Conservation (phyloP, 495 filamentous ascomycete genomes). For the Podospora anserina region DNA sequence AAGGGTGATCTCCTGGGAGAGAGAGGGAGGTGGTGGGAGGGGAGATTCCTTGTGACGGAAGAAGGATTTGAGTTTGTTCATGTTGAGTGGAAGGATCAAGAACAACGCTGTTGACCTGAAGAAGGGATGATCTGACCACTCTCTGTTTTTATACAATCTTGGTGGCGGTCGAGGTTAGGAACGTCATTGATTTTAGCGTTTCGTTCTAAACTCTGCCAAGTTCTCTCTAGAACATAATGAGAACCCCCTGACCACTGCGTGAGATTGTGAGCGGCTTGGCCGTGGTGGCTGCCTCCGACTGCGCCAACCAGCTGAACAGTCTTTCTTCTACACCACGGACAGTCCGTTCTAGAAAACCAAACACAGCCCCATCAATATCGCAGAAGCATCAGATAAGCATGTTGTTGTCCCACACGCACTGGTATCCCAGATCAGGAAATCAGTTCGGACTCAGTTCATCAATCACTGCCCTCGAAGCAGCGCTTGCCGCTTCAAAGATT, state of each 20-base stretch:
- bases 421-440: background rate
- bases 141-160: background rate
- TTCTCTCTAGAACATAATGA: background rate
- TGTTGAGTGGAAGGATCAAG: background rate
- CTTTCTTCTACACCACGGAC: background rate
- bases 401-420: background rate
- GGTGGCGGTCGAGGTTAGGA: background rate
- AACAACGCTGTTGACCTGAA: background rate
- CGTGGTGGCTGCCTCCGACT: background rate
- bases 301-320: background rate
- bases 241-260: background rate
- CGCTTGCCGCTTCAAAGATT: background rate
- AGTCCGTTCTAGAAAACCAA: background rate
- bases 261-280: background rate
- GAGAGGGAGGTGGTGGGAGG: constrained; percentile 8
- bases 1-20: constrained; percentile 3
- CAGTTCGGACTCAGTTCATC: background rate
- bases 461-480: background rate
- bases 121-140: background rate
- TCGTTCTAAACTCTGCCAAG: background rate
- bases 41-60: background rate
- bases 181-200: background rate
- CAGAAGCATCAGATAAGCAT: background rate
- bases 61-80: background rate
- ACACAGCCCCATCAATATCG: background rate